Base-by-base conservation (phyloP, 2,329 filamentous ascomycete species). In the Tolypocladium ophioglossoides region DNA sequence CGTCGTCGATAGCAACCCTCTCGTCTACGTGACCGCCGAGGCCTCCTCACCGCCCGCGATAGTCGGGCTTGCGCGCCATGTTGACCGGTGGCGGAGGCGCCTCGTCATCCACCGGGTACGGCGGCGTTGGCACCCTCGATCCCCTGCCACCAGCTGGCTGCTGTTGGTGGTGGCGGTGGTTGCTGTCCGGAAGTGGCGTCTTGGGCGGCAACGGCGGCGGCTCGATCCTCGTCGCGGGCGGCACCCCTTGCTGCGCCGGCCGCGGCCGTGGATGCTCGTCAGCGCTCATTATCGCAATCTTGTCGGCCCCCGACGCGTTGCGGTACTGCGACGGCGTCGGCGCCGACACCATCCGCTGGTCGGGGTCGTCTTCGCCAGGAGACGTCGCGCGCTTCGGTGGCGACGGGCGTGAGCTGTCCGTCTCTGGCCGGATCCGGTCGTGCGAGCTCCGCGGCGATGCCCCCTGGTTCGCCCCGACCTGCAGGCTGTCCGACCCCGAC, bases 21-120 rank as follows among this genome's bases (percentile, higher is more conserved):
- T 35, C 12, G 10, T 2, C 8, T 9, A 22, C 27, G 30, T 12
- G 27, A 27, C 3, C 4, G 11, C 22, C 18, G 12, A 22, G n/a
- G n/a, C n/a, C 32, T 10, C 22, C 8, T 51, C 35, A 51, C 24
- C 50, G 8, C 35, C 50, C 73, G 54, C 75, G 77, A 62, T 85
- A 89, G 50, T 87, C 85, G 1, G 92, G 92, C 69, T 96, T 96
- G 61, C 85, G 83, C 47, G 87, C 84, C 79, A 90, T 87, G 63
- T 95, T 95, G 9, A 95, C 90, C 8, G 81, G 76, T 3, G 92
- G 92, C 20, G 92, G 91, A 32, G 87, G 85, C 30, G 86, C 87
- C 63, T 95, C 87, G 47, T 83, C 86, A 44, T 84, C 85, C 50
- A 89, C 72, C 0, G 92, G 92, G 67, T 96, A 96, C 1, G 91